Evolutionary conservation across 441 rosid species (phyloP).

Genomic region (Capsella rubella): DNA sequence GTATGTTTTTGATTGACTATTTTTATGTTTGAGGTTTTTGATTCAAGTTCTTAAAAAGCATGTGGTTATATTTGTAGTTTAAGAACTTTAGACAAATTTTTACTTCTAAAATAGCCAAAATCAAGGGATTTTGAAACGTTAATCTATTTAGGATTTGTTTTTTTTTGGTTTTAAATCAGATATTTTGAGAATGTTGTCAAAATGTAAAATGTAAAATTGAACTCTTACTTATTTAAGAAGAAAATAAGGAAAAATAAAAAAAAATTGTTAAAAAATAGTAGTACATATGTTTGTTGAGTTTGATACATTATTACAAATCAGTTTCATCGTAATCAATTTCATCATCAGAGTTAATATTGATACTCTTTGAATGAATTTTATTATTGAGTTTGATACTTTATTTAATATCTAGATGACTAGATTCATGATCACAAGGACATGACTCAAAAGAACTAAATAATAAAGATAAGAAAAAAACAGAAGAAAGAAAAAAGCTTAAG

Average conservation of each 20-base stretch:
- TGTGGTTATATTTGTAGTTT: conserved; percentile 17
- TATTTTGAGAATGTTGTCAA: conserved; percentile 1
- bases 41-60: background rate
- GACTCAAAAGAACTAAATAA: background rate
- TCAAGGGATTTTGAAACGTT: conserved; percentile 2
- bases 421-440: background rate
- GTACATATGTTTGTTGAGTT: background rate
- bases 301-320: background rate
- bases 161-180: background rate
- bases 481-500: too few species aligned
- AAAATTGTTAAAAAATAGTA: too few species aligned
- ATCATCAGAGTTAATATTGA: background rate
- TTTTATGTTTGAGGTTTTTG: conserved; percentile 39
- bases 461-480: background rate
- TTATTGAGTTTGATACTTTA: background rate
- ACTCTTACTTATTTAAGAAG: background rate
- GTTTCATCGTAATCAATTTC: background rate
- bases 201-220: background rate
- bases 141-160: conserved; percentile 1
- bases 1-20: conserved; percentile 22
- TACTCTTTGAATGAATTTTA: background rate
- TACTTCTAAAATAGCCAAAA: background rate
- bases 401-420: background rate
- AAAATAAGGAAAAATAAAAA: background rate
- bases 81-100: background rate